Conservation (phyloP, 1,284 basidiomycete species). For the Kalmanozyma brasiliensis region DNA sequence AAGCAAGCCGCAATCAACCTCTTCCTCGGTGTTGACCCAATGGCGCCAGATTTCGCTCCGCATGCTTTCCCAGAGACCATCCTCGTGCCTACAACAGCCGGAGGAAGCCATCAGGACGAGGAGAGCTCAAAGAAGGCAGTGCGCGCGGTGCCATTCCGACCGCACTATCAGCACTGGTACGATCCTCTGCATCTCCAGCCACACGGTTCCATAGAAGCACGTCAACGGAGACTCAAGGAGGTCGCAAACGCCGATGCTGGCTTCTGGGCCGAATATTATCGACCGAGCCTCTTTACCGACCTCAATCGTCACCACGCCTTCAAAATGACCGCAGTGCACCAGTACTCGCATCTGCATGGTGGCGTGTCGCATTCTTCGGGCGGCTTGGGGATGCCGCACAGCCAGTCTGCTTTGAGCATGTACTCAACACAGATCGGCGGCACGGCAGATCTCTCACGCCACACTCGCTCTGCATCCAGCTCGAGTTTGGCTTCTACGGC, state of each 20-base stretch:
- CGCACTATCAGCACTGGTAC: slow-evolving; percentile 58
- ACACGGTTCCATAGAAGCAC: slow-evolving; percentile 33
- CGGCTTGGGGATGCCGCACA: slow-evolving; percentile 33
- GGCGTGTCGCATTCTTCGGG: slow-evolving; percentile 21
- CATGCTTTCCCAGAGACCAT: slow-evolving; percentile 33
- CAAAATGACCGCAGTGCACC: slow-evolving; percentile 67
- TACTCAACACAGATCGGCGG: slow-evolving; percentile 41
- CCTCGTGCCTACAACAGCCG: slow-evolving; percentile 6
- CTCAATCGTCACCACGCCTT: slow-evolving; percentile 65
- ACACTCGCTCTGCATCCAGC: slow-evolving; percentile 31
- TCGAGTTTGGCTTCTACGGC: slow-evolving; percentile 27
- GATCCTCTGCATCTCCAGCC: slow-evolving; percentile 48
- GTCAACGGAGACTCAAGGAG: slow-evolving; percentile 46
- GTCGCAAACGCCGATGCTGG: slow-evolving; percentile 56
- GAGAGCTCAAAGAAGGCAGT: slow-evolving; percentile 5
- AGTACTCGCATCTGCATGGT: slow-evolving; percentile 31
- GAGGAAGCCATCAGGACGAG: not conserved
- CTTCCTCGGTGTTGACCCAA: slow-evolving; percentile 81
- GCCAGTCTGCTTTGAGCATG: slow-evolving; percentile 34
- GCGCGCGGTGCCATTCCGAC: slow-evolving; percentile 31
- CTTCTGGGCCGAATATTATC: slow-evolving; percentile 67
- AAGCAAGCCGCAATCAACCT: slow-evolving; percentile 98
- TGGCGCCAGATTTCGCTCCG: slow-evolving; percentile 38
- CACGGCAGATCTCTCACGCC: slow-evolving; percentile 17
- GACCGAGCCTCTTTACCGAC: slow-evolving; percentile 65